A percentile compares a stretch with the other conserved stretches of the same genome.
These are phyloP conservation scores for Centaurea solstitialis DNA, from an alignment of 129 eudicot genomes.

Conservation along the genomic window DNA sequence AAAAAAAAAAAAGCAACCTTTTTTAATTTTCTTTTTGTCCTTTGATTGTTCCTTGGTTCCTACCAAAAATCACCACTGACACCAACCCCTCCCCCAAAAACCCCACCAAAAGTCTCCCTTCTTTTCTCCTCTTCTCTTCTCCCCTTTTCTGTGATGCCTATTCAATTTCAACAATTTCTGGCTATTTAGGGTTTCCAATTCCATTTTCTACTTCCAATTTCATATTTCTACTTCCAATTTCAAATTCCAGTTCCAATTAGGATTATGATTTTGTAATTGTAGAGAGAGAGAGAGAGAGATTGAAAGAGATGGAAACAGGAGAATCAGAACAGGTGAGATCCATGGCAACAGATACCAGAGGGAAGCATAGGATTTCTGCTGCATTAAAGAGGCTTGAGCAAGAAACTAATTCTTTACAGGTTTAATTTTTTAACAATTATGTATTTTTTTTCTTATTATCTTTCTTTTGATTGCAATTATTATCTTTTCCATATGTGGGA, in stretches of 20 bases:
- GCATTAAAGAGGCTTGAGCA: slow-evolving; percentile 73
- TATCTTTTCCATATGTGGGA: not conserved
- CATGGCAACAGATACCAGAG: slow-evolving; percentile 35
- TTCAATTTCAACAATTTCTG: not conserved
- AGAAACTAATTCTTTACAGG: slow-evolving; percentile 62
- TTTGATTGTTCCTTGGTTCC: not conserved
- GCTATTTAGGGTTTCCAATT: not conserved
- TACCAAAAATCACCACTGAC: not conserved
- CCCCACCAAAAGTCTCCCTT: slow-evolving; percentile 2
- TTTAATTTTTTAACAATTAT: not conserved
- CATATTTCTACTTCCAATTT: too few relatives aligned
- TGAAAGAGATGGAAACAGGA: slow-evolving; percentile 38
- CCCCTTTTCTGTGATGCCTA: not conserved
- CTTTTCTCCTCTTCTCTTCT: not conserved
- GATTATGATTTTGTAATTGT: not conserved
- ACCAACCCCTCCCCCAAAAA: not conserved
- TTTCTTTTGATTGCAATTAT: slow-evolving; percentile 9
- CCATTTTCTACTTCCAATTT: too few relatives aligned
- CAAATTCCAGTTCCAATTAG: not conserved
- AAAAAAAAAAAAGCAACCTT: not conserved
- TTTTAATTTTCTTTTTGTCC: not conserved
- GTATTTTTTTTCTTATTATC: not conserved
- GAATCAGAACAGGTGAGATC: slow-evolving; percentile 37
- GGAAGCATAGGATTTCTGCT: slow-evolving; percentile 71
- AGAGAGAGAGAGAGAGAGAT: not conserved